phyloP scores from a whole-genome alignment of 345 rosid genomes.

The Heritiera littoralis region DNA sequence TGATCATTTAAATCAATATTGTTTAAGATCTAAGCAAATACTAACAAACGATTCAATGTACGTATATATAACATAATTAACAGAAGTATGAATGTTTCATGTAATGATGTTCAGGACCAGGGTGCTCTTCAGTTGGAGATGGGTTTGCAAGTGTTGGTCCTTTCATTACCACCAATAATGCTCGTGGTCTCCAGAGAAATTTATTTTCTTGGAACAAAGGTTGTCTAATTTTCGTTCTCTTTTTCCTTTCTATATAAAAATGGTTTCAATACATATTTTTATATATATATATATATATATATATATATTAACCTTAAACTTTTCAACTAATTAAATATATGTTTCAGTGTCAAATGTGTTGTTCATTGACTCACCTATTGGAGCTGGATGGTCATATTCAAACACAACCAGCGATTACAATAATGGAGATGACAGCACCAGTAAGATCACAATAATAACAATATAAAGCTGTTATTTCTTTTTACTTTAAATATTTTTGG shows the following conservation, averaged over 20 bases:
- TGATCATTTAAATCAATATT: too few species aligned
- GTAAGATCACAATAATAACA: background rate
- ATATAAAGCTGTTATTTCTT: background rate
- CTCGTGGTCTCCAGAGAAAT: background rate
- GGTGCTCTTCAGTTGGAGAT: constrained; percentile 15
- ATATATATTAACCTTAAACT: background rate
- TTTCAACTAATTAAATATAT: background rate
- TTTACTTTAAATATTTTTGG: background rate
- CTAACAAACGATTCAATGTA: too few species aligned
- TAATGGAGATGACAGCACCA: background rate
- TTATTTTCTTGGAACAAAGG: constrained; percentile 13
- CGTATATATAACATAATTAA: too few species aligned
- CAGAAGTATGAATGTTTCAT: too few species aligned
- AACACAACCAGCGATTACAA: background rate
- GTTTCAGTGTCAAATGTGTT: background rate
- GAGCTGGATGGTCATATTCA: constrained; percentile 4
- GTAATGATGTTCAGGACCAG: constrained; percentile 2
- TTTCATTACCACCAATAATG: background rate
- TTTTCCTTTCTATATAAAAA: background rate
- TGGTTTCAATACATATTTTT: background rate
- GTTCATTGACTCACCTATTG: background rate
- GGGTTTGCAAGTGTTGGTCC: constrained; percentile 9
- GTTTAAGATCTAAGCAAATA: too few species aligned
- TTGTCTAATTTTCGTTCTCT: background rate
- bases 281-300: too few species aligned